Evolutionary conservation across 768 basidiomycete genomes (phyloP), one percentile per base, ranked within the genome.

Genomic region (Auricularia sp.): DNA sequence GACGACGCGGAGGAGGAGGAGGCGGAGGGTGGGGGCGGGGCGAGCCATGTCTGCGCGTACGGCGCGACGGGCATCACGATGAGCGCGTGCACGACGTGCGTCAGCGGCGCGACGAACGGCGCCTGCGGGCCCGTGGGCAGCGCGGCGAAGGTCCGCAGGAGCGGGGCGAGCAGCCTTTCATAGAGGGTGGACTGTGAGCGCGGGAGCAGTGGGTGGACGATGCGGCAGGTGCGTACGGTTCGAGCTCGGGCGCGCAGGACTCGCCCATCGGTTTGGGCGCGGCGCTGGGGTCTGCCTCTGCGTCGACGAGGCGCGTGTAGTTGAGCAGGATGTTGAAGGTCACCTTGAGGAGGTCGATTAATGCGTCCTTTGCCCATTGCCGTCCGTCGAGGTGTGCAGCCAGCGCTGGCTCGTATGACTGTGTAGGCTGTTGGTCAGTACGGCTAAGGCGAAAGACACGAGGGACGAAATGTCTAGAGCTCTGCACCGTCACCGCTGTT

Each of bases 291-390:
- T 47, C 63, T 35, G 35, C 54, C 54, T 64, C 66, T 63, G 54
- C 63, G 67, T 74, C 68, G 39, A 68, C 42, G 63, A 73, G 69
- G 21, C 68, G 91, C 3, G 92, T 92, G 74, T 92, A 94, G 71
- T 90, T 88, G 51, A 85, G 73, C 62, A 92, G 78, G 36, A 96
- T 73, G 73, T 96, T 94, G 75, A 92, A 94, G 2, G 83, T 78
- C 59, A 94, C 80, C 72, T 98, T 98, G 64, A 98, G 81, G 33
- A 94, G 72, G 73, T 98, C 94, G 3, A 83, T 81, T 77, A 89
- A 81, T 2, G 94, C 92, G 64, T 92, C 90, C 68, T 81, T 81
- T 36, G 85, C 78, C 77, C 84, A 79, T 67, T 81, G 78, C 21
- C 80, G 71, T 65, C 84, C 81, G 47, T 77, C 75, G 51, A 84